Percentiles rank a stretch among this genome's conserved stretches.
phyloP scores from a whole-genome alignment of 192 early-diverging fungal genomes.

The Coemansia sp. region DNA sequence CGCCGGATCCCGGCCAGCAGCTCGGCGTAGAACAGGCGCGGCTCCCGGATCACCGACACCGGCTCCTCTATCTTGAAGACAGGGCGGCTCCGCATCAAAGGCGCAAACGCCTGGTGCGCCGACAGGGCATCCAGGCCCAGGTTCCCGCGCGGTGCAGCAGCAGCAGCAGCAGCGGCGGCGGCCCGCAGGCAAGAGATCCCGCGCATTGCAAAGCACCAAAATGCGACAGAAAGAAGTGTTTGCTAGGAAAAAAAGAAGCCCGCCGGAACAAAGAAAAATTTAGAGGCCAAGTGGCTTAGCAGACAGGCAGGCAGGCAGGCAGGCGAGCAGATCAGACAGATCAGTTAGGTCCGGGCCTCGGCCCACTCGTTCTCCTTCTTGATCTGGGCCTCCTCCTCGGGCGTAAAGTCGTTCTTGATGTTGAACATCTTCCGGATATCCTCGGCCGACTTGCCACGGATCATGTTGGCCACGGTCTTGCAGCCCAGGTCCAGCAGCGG shows the following conservation, averaged over 20 bases:
- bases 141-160: too few species aligned
- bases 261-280: too few species aligned
- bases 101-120: slow-evolving; percentile 27
- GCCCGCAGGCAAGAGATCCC: neutral
- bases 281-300: too few species aligned
- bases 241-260: too few species aligned
- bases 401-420: slow-evolving; percentile 92
- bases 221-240: too few species aligned
- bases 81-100: slow-evolving; percentile 24
- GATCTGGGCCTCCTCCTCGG: slow-evolving; percentile 93
- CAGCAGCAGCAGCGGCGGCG: neutral
- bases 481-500: slow-evolving; percentile 93
- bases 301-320: too few species aligned
- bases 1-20: slow-evolving; percentile 55
- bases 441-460: slow-evolving; percentile 89
- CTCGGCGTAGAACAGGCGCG: slow-evolving; percentile 50
- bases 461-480: slow-evolving; percentile 98
- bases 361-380: slow-evolving; percentile 76
- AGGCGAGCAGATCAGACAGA: neutral
- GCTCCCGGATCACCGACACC: slow-evolving; percentile 50
- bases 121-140: too few species aligned
- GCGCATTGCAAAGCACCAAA: too few species aligned
- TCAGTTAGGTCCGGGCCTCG: slow-evolving; percentile 46
- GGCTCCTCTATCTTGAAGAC: slow-evolving; percentile 36
- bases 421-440: slow-evolving; percentile 96